These are phyloP conservation scores for Acacia acuminata DNA, from an alignment of 306 rosid species.

Conservation along the genomic window DNA sequence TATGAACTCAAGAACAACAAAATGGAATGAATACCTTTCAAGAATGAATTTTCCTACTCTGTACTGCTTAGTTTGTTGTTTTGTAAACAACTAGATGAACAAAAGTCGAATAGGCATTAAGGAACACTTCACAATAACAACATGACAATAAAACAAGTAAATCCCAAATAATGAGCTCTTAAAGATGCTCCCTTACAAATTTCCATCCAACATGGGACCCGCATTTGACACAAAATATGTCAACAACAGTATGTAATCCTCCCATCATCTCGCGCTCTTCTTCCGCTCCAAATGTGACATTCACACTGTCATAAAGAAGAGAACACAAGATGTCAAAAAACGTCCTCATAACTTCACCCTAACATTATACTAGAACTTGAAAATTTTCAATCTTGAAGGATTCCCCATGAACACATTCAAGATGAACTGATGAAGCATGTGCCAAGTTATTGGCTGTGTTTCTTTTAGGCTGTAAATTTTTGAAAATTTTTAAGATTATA, in stretches of 20 bases:
- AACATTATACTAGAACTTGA: neutral
- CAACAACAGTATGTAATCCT: slow-evolving; percentile 72
- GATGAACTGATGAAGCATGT: neutral
- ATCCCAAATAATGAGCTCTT: neutral
- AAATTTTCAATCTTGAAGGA: neutral
- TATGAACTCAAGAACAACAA: neutral
- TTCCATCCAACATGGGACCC: slow-evolving; percentile 84
- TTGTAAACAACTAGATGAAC: slow-evolving; percentile 53
- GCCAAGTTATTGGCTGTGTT: neutral
- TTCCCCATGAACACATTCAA: neutral
- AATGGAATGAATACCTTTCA: slow-evolving; percentile 47
- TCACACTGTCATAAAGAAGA: slow-evolving; percentile 57
- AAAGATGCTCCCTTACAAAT: slow-evolving; percentile 61
- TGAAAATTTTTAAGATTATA: neutral
- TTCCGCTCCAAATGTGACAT: slow-evolving; percentile 61
- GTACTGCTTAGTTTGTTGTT: slow-evolving; percentile 63
- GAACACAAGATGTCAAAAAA: slow-evolving; percentile 33
- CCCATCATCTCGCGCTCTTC: slow-evolving; percentile 72
- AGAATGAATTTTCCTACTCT: slow-evolving; percentile 78
- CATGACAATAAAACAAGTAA: neutral
- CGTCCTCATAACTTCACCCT: neutral
- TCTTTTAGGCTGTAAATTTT: neutral
- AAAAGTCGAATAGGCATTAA: neutral
- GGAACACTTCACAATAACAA: neutral
- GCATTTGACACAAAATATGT: slow-evolving; percentile 72